Evolutionary conservation across 306 rosid species (phyloP), one percentile per base, ranked within the genome.

Genomic region (Echinosophora koreensis): DNA sequence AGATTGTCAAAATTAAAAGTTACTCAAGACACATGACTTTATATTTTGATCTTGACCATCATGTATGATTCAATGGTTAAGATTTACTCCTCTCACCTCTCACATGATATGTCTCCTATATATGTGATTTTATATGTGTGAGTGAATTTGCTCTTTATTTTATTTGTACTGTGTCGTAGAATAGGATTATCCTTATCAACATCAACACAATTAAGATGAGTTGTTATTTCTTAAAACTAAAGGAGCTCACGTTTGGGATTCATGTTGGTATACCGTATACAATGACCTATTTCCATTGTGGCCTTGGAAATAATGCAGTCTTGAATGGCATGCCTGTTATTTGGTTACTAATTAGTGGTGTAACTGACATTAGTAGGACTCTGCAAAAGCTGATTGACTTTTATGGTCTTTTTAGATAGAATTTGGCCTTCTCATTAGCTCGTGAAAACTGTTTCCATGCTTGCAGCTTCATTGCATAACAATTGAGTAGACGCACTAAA

Each of bases 361-460:
- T 32, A 30, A 4, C 34, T 69, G 42, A 22, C 42, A 72, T 42
- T 8, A 14, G 56, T 56, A 3, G 9, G 27, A 22, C 28, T 22
- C 5, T 71, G 55, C 18, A 71, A 9, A 38, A 28, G 61, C 76
- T 37, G 37, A 35, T 49, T 52, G 30, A 17, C 35, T 52, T 51
- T 37, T 17, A 56, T 56, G 55, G 28, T 56, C 18, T 38, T 38
- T 11, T 38, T 11, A 38, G 66, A 18, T 56, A 57, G 44, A 22
- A 7, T 14, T 12, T 38, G 54, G 55, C 39, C 66, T 71, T 71
- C 56, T 18, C n/a, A 39, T 27, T 37, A 11, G 3, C 11, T 3
- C 13, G 52, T 65, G 70, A 7, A 65, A 39, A 15, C 35, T 6
- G 46, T 38, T 65, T 1, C 4, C 57, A 27, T 57, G 41, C 42